Evolutionary conservation across 2,329 filamentous ascomycete species (phyloP), one percentile per base, ranked within the genome.

Genomic region (Hansfordia pulvinata): DNA sequence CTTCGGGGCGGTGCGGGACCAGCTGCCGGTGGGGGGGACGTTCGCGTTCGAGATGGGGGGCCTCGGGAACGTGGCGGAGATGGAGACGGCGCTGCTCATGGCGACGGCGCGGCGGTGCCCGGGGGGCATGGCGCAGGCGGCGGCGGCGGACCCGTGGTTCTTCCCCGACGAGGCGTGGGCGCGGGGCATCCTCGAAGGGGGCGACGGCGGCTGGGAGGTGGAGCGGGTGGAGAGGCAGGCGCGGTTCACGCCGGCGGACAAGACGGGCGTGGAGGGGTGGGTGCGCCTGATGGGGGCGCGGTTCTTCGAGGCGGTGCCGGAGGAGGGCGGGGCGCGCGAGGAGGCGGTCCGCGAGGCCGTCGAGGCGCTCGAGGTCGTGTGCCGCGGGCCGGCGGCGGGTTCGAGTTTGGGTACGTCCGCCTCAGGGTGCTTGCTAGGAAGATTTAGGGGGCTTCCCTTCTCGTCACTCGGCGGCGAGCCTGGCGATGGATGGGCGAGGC

Each of bases 21-120:
- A 63, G 1, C 58, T 82, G 3, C 58, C 53, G 18, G 62, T 66
- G 0, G 62, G 60, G 8, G 76, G 72, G 2, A 40, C 39, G 0
- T 73, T 82, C 31, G 62, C 66, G 8, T 79, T 82, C 39, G 77
- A 83, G 47, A 76, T 76, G 69, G 76, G 78, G 27, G 76, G 76
- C 1, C 61, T 73, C 26, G 78, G 77, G 12, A 81, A 82, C 46
- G 61, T 78, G 1, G 53, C 58, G 2, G 76, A 81, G 47, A 63
- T 77, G 37, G 60, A 68, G 16, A 56, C 66, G 1, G 69, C 69
- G 2, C 51, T 79, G 6, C 49, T 74, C 4, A 53, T 58, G 10
- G 63, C 63, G 2, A 52, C 77, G 2, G 47, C 58, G 10, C 56
- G 62, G 2, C 62, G 68, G 1, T 23, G 23, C 23, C 14, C 5